phyloP scores from a whole-genome alignment of 306 rosid species.

The Cucurbita maxima region DNA sequence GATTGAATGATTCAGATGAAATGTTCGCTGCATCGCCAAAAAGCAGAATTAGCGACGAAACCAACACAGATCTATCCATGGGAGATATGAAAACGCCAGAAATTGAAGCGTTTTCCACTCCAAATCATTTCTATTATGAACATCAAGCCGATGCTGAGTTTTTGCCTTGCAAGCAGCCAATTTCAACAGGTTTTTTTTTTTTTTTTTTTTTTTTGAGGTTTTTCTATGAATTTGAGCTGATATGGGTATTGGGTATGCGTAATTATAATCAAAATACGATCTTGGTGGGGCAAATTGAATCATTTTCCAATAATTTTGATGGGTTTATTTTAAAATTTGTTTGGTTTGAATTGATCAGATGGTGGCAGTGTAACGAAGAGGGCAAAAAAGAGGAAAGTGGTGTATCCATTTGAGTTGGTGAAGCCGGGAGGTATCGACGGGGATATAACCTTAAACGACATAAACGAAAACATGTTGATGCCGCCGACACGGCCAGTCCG shows the following conservation, averaged over 20 bases:
- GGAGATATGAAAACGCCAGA: constrained; percentile 26
- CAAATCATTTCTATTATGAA: constrained; percentile 16
- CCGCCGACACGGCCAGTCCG: constrained; percentile 74
- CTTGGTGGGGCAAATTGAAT: background rate
- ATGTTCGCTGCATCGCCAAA: constrained; percentile 17
- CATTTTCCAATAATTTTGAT: background rate
- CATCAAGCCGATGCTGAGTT: background rate
- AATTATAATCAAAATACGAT: background rate
- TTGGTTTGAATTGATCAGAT: background rate
- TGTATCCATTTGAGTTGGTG: constrained; percentile 88
- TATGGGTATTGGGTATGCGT: background rate
- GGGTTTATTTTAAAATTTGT: background rate
- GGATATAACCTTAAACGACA: constrained; percentile 82
- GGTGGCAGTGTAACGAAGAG: background rate
- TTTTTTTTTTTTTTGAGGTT: fast-evolving
- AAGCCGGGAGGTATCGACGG: constrained; percentile 90
- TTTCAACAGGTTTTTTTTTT: constrained; percentile 12
- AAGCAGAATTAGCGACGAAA: constrained; percentile 27
- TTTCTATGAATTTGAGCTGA: background rate
- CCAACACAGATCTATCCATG: constrained; percentile 5
- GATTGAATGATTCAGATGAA: constrained; percentile 21
- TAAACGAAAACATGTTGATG: constrained; percentile 80
- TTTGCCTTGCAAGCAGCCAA: background rate
- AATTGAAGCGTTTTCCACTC: constrained; percentile 21
- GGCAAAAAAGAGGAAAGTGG: constrained; percentile 26